phyloP scores from a whole-genome alignment of 108 stramenopile genomes.

The Thalassiosira profunda region DNA sequence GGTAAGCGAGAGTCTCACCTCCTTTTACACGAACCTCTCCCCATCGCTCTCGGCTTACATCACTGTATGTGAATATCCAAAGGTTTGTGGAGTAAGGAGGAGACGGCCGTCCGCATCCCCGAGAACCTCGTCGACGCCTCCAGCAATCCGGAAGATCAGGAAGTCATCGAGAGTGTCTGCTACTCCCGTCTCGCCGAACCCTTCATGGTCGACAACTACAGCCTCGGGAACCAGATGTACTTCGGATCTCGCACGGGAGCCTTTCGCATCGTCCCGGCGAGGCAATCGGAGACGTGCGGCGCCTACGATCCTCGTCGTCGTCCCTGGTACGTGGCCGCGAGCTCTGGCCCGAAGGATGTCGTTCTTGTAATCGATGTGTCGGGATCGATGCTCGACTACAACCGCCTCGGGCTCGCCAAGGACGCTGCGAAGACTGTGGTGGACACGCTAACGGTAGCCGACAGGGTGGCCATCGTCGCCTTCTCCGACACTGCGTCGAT shows the following conservation, averaged over 20 bases:
- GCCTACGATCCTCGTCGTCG: slow-evolving; percentile 61
- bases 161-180: slow-evolving; percentile 26
- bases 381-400: slow-evolving; percentile 29
- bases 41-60: neutral
- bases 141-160: slow-evolving; percentile 13
- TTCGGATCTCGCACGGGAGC: slow-evolving; percentile 58
- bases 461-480: slow-evolving; percentile 31
- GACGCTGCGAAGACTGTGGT: slow-evolving; percentile 12
- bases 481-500: slow-evolving; percentile 30
- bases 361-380: slow-evolving; percentile 42
- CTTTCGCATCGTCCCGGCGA: slow-evolving; percentile 64
- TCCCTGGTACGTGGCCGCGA: slow-evolving; percentile 76
- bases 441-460: slow-evolving; percentile 10
- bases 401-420: no score
- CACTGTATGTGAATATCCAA: neutral
- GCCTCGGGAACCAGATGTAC: slow-evolving; percentile 54
- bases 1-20: neutral
- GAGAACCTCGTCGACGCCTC: neutral
- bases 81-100: slow-evolving; percentile 15
- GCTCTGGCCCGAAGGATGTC: slow-evolving; percentile 40
- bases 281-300: slow-evolving; percentile 44
- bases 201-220: slow-evolving; percentile 27
- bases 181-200: slow-evolving; percentile 27
- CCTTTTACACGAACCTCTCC: neutral
- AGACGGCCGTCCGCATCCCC: slow-evolving; percentile 13